Conservation (phyloP, 495 filamentous ascomycete species). For the Podospora pseudopauciseta region DNA sequence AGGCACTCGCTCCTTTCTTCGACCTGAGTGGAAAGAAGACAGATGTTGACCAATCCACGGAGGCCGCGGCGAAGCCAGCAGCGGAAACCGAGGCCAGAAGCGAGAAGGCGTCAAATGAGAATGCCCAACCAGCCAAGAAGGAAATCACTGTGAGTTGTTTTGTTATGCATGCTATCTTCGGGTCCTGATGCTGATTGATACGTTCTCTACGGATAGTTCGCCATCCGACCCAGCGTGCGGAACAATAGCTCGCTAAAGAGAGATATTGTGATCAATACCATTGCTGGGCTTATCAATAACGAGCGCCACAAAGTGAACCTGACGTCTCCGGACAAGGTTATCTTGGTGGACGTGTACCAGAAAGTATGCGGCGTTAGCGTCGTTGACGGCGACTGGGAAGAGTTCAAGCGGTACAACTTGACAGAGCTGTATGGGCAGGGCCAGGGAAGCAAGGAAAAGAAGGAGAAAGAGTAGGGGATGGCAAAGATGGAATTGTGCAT, state of each 20-base stretch:
- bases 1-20: constrained; percentile 72
- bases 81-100: constrained; percentile 13
- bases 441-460: constrained; percentile 18
- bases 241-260: constrained; percentile 73
- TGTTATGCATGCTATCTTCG: background rate
- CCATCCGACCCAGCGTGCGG: constrained; percentile 80
- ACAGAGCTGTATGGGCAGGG: constrained; percentile 42
- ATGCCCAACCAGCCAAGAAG: constrained; percentile 35
- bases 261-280: constrained; percentile 69
- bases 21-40: constrained; percentile 41
- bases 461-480: constrained; percentile 1
- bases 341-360: constrained; percentile 82
- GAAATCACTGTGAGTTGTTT: constrained; percentile 18
- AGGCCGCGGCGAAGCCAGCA: background rate
- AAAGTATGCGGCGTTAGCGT: constrained; percentile 46
- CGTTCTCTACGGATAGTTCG: constrained; percentile 56
- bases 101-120: constrained; percentile 10
- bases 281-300: constrained; percentile 56
- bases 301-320: constrained; percentile 79
- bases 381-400: constrained; percentile 50
- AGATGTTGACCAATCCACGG: background rate
- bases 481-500: background rate
- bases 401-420: constrained; percentile 47
- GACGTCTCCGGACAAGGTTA: constrained; percentile 72
- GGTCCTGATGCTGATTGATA: background rate